phyloP scores from a whole-genome alignment of 345 rosid genomes.

The Iberis pinnata region DNA sequence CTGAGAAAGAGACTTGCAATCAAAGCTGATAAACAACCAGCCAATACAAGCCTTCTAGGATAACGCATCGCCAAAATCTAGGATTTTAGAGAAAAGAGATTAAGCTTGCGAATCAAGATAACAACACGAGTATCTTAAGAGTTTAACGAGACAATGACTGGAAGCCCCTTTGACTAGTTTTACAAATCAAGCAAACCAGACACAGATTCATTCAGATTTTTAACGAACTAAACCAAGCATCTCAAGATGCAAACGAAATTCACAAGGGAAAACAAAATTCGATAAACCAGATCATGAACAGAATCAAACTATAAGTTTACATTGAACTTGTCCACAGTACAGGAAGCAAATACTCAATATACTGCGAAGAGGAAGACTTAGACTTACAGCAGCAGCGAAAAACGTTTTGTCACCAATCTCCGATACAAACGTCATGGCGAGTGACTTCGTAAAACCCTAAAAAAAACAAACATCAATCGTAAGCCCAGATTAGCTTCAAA shows the following conservation, averaged over 20 bases:
- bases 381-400: conserved; percentile 92
- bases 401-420: conserved; percentile 99
- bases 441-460: conserved; percentile 92
- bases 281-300: too few relatives aligned
- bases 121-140: background rate
- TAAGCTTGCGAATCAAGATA: background rate
- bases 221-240: background rate
- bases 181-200: too few relatives aligned
- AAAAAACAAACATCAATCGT: conserved; percentile 8
- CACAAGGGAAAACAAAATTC: background rate
- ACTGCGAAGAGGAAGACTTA: background rate
- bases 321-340: too few relatives aligned
- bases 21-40: conserved; percentile 76
- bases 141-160: background rate
- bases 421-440: conserved; percentile 91
- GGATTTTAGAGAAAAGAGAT: background rate
- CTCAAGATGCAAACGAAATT: background rate
- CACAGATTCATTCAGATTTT: background rate
- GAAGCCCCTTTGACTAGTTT: background rate
- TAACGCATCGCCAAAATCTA: conserved; percentile 99
- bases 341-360: background rate
- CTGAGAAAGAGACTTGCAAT: conserved; percentile 41
- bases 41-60: conserved; percentile 87
- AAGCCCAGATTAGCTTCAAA: conserved; percentile 2
- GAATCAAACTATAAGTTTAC: too few relatives aligned